Percentiles rank a stretch among this genome's conserved stretches.
Evolutionary conservation across 1,284 basidiomycete genomes (phyloP).

Genomic region (Melampsora larici-populina): DNA sequence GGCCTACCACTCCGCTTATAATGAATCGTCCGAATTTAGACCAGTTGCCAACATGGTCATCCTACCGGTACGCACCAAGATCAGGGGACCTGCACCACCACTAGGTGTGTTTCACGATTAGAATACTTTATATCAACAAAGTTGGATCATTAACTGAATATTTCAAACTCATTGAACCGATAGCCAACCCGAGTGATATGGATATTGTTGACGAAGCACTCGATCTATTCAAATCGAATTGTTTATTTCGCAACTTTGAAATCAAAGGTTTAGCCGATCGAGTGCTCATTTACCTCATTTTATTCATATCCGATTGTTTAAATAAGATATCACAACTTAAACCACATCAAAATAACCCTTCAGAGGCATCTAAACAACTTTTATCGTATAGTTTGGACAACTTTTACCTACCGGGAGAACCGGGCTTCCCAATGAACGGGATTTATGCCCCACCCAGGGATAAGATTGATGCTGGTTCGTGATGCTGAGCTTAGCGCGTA

Average conservation of each 20-base stretch:
- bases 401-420: slow-evolving; percentile 92
- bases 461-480: slow-evolving; percentile 77
- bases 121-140: too few species aligned
- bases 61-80: slow-evolving; percentile 83
- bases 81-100: slow-evolving; percentile 81
- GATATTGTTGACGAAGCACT: slow-evolving; percentile 97
- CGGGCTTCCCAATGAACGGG: slow-evolving; percentile 86
- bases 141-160: neutral
- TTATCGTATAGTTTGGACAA: slow-evolving; percentile 67
- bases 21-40: slow-evolving; percentile 75
- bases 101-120: slow-evolving; percentile 60
- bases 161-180: neutral
- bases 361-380: slow-evolving; percentile 39
- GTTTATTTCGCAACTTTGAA: slow-evolving; percentile 98
- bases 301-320: slow-evolving; percentile 96
- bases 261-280: slow-evolving; percentile 97
- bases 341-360: slow-evolving; percentile 20
- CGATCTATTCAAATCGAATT: slow-evolving; percentile 97
- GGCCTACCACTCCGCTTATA: slow-evolving; percentile 96
- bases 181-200: slow-evolving; percentile 69
- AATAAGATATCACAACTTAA: slow-evolving; percentile 68
- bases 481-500: slow-evolving; percentile 42
- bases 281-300: slow-evolving; percentile 91
- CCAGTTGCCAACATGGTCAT: slow-evolving; percentile 86
- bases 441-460: slow-evolving; percentile 79